Conservation (phyloP, 2,329 filamentous ascomycete species). For the Aureobasidium pullulans region DNA sequence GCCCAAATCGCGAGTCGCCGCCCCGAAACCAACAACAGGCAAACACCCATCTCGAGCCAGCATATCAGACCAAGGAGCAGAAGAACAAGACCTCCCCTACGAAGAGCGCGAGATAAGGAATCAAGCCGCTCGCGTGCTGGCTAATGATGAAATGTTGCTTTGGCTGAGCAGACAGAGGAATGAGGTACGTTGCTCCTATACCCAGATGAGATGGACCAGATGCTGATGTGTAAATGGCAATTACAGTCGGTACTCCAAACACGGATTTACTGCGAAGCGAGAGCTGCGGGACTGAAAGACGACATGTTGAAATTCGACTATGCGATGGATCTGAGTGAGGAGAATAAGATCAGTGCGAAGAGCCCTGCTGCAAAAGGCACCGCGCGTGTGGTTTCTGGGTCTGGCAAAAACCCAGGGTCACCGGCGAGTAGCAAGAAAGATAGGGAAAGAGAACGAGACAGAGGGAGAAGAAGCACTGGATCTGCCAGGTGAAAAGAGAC, state of each 20-base stretch:
- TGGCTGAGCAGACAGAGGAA: constrained; percentile 1
- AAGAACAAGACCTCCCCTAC: neutral
- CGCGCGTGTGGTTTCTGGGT: neutral
- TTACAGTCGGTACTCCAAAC: constrained; percentile 7
- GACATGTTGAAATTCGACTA: neutral
- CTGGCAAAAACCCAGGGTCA: neutral
- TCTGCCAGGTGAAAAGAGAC: neutral
- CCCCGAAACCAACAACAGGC: neutral
- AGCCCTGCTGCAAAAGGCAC: neutral
- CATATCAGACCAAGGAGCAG: neutral
- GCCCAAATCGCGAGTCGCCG: neutral
- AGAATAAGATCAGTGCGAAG: neutral
- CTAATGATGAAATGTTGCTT: neutral
- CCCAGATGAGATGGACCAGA: neutral
- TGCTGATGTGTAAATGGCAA: neutral
- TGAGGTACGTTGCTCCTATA: neutral
- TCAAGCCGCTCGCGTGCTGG: neutral
- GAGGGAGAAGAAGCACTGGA: neutral
- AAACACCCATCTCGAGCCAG: neutral
- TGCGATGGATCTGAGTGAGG: constrained; percentile 1
- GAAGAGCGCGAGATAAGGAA: neutral
- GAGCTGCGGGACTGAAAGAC: neutral
- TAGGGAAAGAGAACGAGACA: neutral
- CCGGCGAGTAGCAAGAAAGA: neutral
- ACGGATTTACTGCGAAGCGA: neutral